Evolutionary conservation across 805 yeast genomes (phyloP), one percentile per base, ranked within the genome.

Genomic region (Pichia paraexigua): DNA sequence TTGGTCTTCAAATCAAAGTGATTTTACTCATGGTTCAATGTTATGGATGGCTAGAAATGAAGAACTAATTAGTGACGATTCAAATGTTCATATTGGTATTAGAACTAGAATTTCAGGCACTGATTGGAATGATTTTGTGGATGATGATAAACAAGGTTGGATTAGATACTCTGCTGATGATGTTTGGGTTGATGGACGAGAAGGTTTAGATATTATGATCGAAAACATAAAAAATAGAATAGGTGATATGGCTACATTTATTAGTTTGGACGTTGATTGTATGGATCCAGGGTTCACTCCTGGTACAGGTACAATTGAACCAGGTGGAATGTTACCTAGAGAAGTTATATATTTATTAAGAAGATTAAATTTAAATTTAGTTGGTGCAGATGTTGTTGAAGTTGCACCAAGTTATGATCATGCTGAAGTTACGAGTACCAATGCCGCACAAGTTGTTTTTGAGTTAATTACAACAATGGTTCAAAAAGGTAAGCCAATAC

Each of bases 1-100:
- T 48, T 65, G 69, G 69, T 56, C 60, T 3, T 60, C 62, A 43
- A 60, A 58, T 20, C 69, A 65, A 58, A 70, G 77, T 42, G 80
- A 82, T 47, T 76, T 84, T 65, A 87, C 86, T 42, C 95, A 87
- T 62, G 95, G 95, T 6, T 82, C 94, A 8, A 85, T 87, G 91
- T 72, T 87, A 40, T 87, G 94, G 94, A 76, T 83, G 74, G 92
- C 92, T 8, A 66, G 68, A 49, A 73, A 83, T 52, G 95, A 87
- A 62, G 90, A 87, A 0, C 69, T 85, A 48, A 65, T 85, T 32
- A 60, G 72, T 51, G 70, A 79, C 32, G 70, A 71, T 46, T 67
- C 77, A 47, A 85, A 87, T 60, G 72, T 85, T 43, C 95, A 87
- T 62, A 85, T 87, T 24, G 95, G 95, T 0, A 67, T 87, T 45